Evolutionary conservation across 2,329 filamentous ascomycete genomes (phyloP), one percentile per base, ranked within the genome.

Genomic region (Colletotrichum magnum): DNA sequence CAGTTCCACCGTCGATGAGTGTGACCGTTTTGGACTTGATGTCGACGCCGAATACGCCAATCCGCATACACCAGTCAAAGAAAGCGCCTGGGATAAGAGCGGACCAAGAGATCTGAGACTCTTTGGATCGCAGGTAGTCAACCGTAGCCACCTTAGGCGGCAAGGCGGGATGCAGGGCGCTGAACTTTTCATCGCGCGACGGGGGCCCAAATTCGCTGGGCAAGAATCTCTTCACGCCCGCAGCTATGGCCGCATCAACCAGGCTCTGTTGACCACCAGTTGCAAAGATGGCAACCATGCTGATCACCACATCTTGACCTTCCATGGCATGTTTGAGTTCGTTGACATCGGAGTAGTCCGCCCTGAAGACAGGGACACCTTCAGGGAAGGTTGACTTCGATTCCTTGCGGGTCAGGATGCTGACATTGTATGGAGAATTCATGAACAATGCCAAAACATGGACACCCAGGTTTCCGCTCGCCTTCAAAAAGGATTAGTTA

Each of bases 181-280:
- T 36, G 43, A 64, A 45, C 1, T 28, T 41, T 3, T 47, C 50
- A 26, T 24, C 21, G 21, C 21, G 21, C 21, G 85, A n/a, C 76
- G 77, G 75, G 2, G 75, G 78, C 16, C 72, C 73, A 43, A 83
- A 89, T 67, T 89, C 86, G 18, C 82, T 82, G 6, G 86, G 85
- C 26, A 88, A 79, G 76, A 88, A 87, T 15, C 85, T 80, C 72
- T 85, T 80, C 2, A 89, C 85, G n/a, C 86, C 84, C 3, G 85
- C 86, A 9, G 80, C 79, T 28, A 86, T 81, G 39, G 85, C 82
- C 0, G 86, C 87, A 57, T 88, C 84, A 43, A 88, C 51, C 2
- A 64, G 26, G 5, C 50, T 57, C 12, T 83, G 77, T 71, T 89
- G 86, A 1, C 82, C 75, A 24, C 13, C 57, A 1, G 61, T 57